Evolutionary conservation across 805 yeast genomes (phyloP), one percentile per base, ranked within the genome.

Genomic region (Barnettozyma populi): DNA sequence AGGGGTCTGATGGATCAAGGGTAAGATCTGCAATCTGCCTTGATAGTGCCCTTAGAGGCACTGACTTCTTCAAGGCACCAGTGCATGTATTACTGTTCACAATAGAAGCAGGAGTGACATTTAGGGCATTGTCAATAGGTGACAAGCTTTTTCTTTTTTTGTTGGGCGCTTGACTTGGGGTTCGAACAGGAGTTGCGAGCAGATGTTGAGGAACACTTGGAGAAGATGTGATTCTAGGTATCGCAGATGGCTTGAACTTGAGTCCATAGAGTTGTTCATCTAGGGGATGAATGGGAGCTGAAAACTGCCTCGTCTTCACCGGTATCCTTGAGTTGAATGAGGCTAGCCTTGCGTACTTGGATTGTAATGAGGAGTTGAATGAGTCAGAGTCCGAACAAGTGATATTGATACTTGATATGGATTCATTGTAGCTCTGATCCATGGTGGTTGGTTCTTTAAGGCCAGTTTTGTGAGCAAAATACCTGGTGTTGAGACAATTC

Each of bases 201-300:
- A 10, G 25, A 27, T 47, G 35, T 11, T 34, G 32, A 7, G 41
- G 36, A 10, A 47, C 29, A n/a, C 35, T 32, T 5, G 61, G 57
- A 1, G 62, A 52, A 1, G 60, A 55, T 3, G 52, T 47, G 24
- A 56, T 56, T 42, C 61, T 53, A 16, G 61, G 60, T 14, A 59
- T 57, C 3, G 50, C 20, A 16, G 61, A 55, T 20, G 51, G 51
- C 27, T 53, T 52, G 38, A 38, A 35, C 21, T 41, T 39, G 1
- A 41, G 42, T 2, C 52, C 52, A 21, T 46, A 43, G 9, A 18
- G 4, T 11, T 51, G 24, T 9, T 57, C 62, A 25, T 57, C 59
- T 20, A 53, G 18, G 2, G 43, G 50, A 2, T 45, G 52, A n/a
- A 57, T 50, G 4, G 60, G 60, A 1, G 49, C 50, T 2, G 61